phyloP scores from a whole-genome alignment of 495 filamentous ascomycete species.

The Xylaria venustula region DNA sequence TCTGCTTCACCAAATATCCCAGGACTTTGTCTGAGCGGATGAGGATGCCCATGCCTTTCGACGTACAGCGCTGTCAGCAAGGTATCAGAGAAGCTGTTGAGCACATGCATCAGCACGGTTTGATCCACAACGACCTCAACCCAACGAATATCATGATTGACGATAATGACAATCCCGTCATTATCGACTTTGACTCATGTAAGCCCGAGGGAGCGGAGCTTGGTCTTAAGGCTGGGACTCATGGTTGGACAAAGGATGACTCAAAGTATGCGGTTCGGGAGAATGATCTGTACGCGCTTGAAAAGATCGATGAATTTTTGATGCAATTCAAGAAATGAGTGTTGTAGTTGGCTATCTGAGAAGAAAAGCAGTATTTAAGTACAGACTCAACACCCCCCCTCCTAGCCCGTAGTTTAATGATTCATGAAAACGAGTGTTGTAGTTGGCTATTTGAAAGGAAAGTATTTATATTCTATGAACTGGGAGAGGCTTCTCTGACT shows the following conservation, averaged over 20 bases:
- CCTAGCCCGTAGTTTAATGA: too few species aligned
- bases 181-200: constrained; percentile 45
- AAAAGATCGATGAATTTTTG: background rate
- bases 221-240: constrained; percentile 21
- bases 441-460: too few species aligned
- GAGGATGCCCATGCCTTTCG: background rate
- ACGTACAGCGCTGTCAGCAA: constrained; percentile 14
- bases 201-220: constrained; percentile 24
- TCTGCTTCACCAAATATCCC: background rate
- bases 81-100: constrained; percentile 26
- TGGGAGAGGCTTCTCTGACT: too few species aligned
- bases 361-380: too few species aligned
- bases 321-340: too few species aligned
- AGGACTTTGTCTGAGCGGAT: background rate
- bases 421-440: too few species aligned
- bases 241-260: background rate
- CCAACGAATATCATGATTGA: constrained; percentile 33
- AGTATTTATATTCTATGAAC: too few species aligned
- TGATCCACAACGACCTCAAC: constrained; percentile 33
- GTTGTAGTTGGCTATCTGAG: too few species aligned
- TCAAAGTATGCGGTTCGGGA: background rate
- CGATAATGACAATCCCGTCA: constrained; percentile 26
- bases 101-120: constrained; percentile 28
- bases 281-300: background rate
- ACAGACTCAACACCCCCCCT: too few species aligned